These are phyloP conservation scores for Pythium phragmitis DNA, from an alignment of 352 stramenopile species.

Conservation along the genomic window DNA sequence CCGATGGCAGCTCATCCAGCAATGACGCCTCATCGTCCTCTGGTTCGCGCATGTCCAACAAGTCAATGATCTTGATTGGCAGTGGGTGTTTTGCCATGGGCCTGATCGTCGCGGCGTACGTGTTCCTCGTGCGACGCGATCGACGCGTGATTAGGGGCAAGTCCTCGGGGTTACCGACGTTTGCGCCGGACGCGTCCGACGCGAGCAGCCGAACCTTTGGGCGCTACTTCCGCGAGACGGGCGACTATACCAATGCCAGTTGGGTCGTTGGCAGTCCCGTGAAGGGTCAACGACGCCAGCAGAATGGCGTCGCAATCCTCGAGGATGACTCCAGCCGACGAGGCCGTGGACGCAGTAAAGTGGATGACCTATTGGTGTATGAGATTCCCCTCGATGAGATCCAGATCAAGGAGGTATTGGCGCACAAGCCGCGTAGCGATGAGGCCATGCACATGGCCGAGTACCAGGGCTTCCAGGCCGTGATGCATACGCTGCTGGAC, in stretches of 20 bases:
- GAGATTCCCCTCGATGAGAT: constrained; percentile 77
- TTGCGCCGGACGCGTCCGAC: constrained; percentile 15
- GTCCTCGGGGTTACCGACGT: constrained; percentile 5
- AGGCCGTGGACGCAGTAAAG: constrained; percentile 42
- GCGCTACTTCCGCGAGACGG: constrained; percentile 24
- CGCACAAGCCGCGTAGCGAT: constrained; percentile 12
- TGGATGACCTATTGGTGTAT: constrained; percentile 74
- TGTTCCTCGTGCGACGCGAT: constrained; percentile 23
- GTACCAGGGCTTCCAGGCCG: constrained; percentile 71
- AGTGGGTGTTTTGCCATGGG: constrained; percentile 28
- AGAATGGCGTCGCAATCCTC: constrained; percentile 57
- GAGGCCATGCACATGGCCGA: constrained; percentile 53
- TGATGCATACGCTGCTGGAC: constrained; percentile 51
- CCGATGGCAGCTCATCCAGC: constrained; percentile 1
- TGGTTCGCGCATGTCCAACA: constrained; percentile 20
- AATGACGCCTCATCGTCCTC: neutral
- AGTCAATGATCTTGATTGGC: constrained; percentile 23
- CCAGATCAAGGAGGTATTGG: constrained; percentile 39
- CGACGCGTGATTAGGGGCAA: constrained; percentile 3
- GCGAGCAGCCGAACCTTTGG: constrained; percentile 26
- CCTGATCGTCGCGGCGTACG: constrained; percentile 25
- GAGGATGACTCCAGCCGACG: constrained; percentile 51
- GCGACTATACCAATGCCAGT: constrained; percentile 45
- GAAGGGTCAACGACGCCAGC: constrained; percentile 20
- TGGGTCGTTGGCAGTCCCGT: constrained; percentile 53